These are phyloP conservation scores for Aspergillus calidoustus DNA, from an alignment of 2,329 filamentous ascomycete species.

Conservation along the genomic window DNA sequence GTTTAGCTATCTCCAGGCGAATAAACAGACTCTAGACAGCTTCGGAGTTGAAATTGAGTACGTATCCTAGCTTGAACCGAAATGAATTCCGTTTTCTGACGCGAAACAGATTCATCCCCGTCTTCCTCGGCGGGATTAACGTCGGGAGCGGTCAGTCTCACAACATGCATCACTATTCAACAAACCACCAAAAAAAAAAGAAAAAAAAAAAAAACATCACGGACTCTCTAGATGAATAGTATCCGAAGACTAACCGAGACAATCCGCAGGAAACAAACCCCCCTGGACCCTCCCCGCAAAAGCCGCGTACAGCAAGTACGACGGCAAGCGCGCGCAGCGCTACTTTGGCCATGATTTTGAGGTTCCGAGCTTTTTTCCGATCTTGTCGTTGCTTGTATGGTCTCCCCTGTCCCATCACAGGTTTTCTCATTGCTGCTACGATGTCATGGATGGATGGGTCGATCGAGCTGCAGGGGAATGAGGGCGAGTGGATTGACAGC, in stretches of 20 bases:
- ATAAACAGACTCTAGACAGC: constrained; percentile 53
- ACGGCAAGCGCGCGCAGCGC: constrained; percentile 54
- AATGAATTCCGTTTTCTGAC: constrained; percentile 2
- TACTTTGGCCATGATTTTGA: constrained; percentile 54
- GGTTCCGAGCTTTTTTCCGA: constrained; percentile 58
- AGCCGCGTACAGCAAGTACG: constrained; percentile 60
- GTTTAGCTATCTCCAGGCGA: constrained; percentile 3
- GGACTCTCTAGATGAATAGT: too few relatives aligned
- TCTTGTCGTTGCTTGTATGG: constrained; percentile 57
- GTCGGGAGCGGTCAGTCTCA: constrained; percentile 56
- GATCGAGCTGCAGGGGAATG: too few relatives aligned
- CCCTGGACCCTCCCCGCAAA: constrained; percentile 75
- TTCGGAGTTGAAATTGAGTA: constrained; percentile 71
- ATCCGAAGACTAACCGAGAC: background rate
- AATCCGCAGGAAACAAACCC: constrained; percentile 67
- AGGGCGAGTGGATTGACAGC: too few relatives aligned
- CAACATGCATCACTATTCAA: background rate
- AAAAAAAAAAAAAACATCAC: too few relatives aligned
- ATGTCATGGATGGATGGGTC: background rate
- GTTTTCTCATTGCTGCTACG: too few relatives aligned
- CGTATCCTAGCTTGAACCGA: constrained; percentile 30
- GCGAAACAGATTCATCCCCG: constrained; percentile 65
- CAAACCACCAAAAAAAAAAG: too few relatives aligned
- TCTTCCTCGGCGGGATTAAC: constrained; percentile 73
- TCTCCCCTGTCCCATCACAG: too few relatives aligned